Base-by-base conservation (phyloP, 2,329 filamentous ascomycete genomes). In the Metarhizium brunneum region DNA sequence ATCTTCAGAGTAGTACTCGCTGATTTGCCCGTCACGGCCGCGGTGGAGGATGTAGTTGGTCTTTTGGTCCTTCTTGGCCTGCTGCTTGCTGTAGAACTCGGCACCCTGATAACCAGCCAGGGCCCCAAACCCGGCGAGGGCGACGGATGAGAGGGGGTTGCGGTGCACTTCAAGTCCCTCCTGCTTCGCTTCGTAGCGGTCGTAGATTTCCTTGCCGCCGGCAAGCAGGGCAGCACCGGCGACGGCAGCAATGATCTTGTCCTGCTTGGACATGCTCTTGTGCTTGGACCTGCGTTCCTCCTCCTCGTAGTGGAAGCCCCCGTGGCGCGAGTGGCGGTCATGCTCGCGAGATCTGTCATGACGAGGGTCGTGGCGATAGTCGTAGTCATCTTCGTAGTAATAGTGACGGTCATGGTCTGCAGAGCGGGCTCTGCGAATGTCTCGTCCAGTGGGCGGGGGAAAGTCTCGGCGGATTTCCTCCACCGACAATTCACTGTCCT, bases 401-500 rank as follows among this genome's bases (percentile, higher is more conserved):
- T 82, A 76, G 20, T 47, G 20, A 13, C 45, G 51, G 58, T 75
- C 73, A 49, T 79, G 76, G 55, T 85, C 85, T 55, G 80, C 80
- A 6, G 86, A 88, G 63, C 84, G 80, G 62, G 85, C 76, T 56
- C 86, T 81, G 61, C 82, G 80, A 42, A 79, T 65, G 58, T 81
- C 80, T 55, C 70, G 69, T 58, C 76, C 66, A 10, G 61, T 61
- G n/a, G 85, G 86, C 6, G 90, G 88, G 36, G 89, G 89, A 65
- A 95, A 95, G 63, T 95, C 88, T 62, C 90, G 85, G 60, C 84
- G 83, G 58, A 95, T 84, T 72, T 95, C 89, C 72, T 96, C 92
- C 66, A 95, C 72, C 2, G 85, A 85, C 30, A 86, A 74, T 49
- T 86, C 85, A 69, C 86, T 91, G 65, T 90, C 86, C 67, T 92